phyloP scores from a whole-genome alignment of 2,329 filamentous ascomycete species.

The Verticillium tricorpus region DNA sequence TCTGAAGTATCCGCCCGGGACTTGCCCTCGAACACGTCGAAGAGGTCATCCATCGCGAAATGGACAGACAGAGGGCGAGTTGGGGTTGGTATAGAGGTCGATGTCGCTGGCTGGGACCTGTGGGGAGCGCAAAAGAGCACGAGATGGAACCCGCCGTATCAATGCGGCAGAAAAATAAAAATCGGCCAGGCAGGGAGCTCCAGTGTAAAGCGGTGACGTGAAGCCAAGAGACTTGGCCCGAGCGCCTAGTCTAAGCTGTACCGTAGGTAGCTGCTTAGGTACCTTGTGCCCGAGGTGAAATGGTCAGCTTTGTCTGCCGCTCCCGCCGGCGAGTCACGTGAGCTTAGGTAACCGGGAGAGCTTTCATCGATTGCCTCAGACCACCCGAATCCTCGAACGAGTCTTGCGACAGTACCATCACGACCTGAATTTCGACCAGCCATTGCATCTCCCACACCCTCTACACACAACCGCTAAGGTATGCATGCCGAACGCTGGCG shows the following conservation, averaged over 20 bases:
- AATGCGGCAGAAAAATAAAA: conserved; percentile 2
- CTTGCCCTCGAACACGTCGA: conserved; percentile 74
- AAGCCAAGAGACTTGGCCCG: not conserved
- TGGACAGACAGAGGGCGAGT: not conserved
- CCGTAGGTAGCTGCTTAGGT: no score
- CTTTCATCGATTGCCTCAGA: conserved; percentile 10
- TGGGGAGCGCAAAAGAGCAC: not conserved
- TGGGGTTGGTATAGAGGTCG: not conserved
- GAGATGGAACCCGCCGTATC: not conserved
- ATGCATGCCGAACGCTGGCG: not conserved
- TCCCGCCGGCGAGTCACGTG: not conserved
- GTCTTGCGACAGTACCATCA: conserved; percentile 11
- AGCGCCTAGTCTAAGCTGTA: not conserved
- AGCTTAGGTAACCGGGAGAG: not conserved
- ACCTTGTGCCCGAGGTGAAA: not conserved
- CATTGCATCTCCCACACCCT: conserved; percentile 10
- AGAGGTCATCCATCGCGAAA: conserved; percentile 67
- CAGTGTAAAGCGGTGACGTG: not conserved
- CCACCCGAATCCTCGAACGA: conserved; percentile 5
- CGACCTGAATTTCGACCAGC: conserved; percentile 4
- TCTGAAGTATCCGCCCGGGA: conserved; percentile 36
- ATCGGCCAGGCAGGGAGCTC: not conserved
- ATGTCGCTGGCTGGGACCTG: not conserved
- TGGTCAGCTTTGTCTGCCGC: not conserved
- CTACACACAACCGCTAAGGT: conserved; percentile 8